Base-by-base conservation (phyloP, 1,284 basidiomycete species). In the Cutaneotrichosporon mucoides region DNA sequence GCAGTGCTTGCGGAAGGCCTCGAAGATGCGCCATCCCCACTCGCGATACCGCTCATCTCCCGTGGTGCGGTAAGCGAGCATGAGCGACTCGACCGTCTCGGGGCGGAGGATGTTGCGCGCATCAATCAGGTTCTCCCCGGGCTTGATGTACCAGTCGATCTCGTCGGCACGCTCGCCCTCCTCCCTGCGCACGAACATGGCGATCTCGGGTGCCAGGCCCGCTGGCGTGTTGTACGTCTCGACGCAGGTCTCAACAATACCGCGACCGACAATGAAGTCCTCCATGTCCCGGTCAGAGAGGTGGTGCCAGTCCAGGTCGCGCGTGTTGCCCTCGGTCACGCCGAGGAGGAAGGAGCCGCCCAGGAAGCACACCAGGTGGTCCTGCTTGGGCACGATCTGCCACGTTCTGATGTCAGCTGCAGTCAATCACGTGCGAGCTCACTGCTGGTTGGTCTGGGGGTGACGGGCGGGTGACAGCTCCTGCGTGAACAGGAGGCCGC, bases 361-460 rank as follows among this genome's bases (percentile, higher is more conserved):
- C 47, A 97, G 79, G 85, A 97, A 98, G 78, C 94, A 97, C 1
- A 92, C 93, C 16, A 98, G 84, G 75, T 97, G 94, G 74, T 98
- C 94, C 79, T 98, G 94, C 76, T 96, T 95, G 12, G 89, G 88
- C 1, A 83, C 80, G 12, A 89, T 79, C 33, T 82, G 81, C 89
- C 88, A 92, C 54, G 79, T 24, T 24, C 24, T 24, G 24, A 24
- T 24, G 24, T 24, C 24, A 76, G 35, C 88, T 89, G 66, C 11
- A 5, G 48, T 66, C 24, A 24, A 24, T 24, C 24, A 24, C 24
- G 24, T 12, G 10, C 37, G 4, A 5, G 7, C 77, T 63, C 53
- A 76, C 77, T 73, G 58, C 16, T 66, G 55, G 11, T 73, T 71
- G n/a, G 60, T 69, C 46, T 67, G 38, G 2, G 68, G 66, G 45